Percentiles rank a stretch among this genome's conserved stretches.
Evolutionary conservation across 1,139 yeast species (phyloP).

Genomic region (Candida frijolesensis): DNA sequence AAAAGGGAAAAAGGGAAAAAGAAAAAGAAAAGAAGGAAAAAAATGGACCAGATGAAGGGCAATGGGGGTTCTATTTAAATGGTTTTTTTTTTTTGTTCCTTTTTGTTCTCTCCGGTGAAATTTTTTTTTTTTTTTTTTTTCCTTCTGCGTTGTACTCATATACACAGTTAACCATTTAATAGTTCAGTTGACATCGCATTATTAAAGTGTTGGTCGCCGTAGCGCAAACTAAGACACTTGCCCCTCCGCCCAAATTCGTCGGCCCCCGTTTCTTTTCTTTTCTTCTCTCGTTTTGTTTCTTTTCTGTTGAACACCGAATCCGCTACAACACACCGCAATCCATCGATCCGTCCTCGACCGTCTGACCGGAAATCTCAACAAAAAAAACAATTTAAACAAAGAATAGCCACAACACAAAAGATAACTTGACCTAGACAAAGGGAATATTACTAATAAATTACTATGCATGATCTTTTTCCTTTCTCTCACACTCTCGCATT

Average conservation of each 20-base stretch:
- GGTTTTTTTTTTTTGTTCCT: background rate
- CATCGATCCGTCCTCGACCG: too few species aligned
- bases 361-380: too few species aligned
- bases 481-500: background rate
- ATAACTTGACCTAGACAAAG: background rate
- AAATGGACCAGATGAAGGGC: slow-evolving; percentile 3
- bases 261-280: background rate
- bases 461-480: background rate
- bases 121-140: background rate
- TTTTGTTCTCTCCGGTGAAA: background rate
- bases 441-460: slow-evolving; percentile 2
- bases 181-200: too few species aligned
- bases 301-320: background rate
- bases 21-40: slow-evolving; percentile 5
- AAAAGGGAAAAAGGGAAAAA: slow-evolving; percentile 1
- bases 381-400: too few species aligned
- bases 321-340: too few species aligned
- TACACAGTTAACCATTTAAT: background rate
- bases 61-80: slow-evolving; percentile 1
- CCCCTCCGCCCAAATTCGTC: too few species aligned
- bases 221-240: too few species aligned
- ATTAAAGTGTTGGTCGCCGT: too few species aligned
- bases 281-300: background rate
- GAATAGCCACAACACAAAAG: background rate
- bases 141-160: background rate